Evolutionary conservation across 2,329 filamentous ascomycete species (phyloP).

Genomic region (Colletotrichum sp.): DNA sequence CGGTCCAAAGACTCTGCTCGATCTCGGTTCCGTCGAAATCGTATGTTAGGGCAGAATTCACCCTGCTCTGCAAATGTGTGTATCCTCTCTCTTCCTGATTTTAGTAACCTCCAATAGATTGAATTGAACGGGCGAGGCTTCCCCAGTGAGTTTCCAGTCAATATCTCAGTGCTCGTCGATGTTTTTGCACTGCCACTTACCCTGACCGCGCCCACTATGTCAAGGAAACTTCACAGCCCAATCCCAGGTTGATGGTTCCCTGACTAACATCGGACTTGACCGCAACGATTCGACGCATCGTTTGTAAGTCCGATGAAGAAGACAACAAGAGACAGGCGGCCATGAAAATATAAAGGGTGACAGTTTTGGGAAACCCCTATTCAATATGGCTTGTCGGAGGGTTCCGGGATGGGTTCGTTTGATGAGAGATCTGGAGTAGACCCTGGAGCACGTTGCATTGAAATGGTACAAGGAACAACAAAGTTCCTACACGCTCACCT

Average conservation of each 20-base stretch:
- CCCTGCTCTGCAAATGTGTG: not conserved
- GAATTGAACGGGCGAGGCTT: not conserved
- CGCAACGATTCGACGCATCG: not conserved
- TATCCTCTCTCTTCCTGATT: not conserved
- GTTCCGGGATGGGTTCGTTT: not conserved
- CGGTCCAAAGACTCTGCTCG: not conserved
- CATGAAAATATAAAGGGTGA: not conserved
- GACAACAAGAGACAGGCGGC: not conserved
- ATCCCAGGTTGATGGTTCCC: not conserved
- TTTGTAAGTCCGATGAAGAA: not conserved
- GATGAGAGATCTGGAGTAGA: not conserved
- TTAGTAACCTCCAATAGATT: not conserved
- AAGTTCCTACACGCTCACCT: fast-evolving
- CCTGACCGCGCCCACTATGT: not conserved
- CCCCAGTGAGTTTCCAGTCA: not conserved
- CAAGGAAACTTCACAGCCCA: not conserved
- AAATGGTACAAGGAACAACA: not conserved
- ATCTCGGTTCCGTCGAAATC: not conserved
- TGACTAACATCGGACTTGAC: not conserved
- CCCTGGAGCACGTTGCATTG: not conserved
- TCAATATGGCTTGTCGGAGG: not conserved
- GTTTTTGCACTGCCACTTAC: not conserved
- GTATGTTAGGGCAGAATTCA: not conserved
- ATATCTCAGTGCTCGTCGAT: not conserved
- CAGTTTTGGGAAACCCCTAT: not conserved